These are phyloP conservation scores for Dioscorea dumetorum DNA, from an alignment of 106 monocot genomes.

Conservation along the genomic window DNA sequence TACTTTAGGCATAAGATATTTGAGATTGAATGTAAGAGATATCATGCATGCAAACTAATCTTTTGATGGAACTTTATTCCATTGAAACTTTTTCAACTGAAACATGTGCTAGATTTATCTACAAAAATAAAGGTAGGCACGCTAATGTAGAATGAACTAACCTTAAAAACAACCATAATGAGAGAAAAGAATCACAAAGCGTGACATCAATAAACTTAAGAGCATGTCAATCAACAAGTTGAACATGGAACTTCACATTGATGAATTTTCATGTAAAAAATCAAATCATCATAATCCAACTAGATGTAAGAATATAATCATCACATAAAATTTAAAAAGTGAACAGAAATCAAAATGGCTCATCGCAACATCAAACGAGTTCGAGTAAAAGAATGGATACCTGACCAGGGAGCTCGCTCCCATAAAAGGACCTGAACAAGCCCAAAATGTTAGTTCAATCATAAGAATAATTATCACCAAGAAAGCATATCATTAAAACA, in stretches of 20 bases:
- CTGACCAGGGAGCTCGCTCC: conserved; percentile 38
- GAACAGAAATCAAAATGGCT: not conserved
- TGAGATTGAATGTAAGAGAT: too few relatives aligned
- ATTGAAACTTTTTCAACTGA: too few relatives aligned
- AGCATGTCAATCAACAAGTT: not conserved
- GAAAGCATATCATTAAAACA: not conserved
- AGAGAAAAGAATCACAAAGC: too few relatives aligned
- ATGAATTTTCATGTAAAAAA: not conserved
- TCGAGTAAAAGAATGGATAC: conserved; percentile 3
- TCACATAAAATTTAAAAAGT: not conserved
- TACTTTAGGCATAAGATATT: too few relatives aligned
- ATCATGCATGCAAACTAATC: too few relatives aligned
- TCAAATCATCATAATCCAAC: not conserved
- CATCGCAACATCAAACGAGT: not conserved
- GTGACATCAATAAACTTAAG: too few relatives aligned
- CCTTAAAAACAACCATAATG: too few relatives aligned
- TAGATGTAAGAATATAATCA: not conserved
- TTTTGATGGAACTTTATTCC: too few relatives aligned
- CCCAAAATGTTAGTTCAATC: conserved; percentile 2
- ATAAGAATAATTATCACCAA: not conserved
- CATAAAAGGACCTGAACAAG: conserved; percentile 43
- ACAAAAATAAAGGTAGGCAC: too few relatives aligned
- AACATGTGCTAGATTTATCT: too few relatives aligned
- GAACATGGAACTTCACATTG: not conserved
- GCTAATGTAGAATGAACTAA: too few relatives aligned